Evolutionary conservation across 805 yeast genomes (phyloP).

Genomic region (Suhomyces sp.): DNA sequence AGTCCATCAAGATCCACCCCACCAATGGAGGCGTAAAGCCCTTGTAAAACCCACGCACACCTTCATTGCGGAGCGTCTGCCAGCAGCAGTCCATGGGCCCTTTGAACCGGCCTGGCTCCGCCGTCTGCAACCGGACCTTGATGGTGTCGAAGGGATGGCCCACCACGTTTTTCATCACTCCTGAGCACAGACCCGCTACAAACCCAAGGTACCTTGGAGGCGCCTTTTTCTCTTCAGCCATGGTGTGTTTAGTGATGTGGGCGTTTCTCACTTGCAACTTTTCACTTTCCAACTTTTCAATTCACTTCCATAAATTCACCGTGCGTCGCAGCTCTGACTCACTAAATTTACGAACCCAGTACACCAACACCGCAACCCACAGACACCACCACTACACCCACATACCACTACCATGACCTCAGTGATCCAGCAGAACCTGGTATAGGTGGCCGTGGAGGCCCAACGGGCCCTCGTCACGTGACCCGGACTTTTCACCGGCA

Average conservation of each 20-base stretch:
- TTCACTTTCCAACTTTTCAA: background rate
- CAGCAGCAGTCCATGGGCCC: constrained; percentile 81
- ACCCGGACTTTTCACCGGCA: no score
- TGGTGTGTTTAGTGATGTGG: background rate
- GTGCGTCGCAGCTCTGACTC: background rate
- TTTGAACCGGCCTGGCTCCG: constrained; percentile 55
- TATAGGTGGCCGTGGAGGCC: no score
- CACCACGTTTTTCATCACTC: constrained; percentile 81
- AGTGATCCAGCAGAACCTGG: no score
- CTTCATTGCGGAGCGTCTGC: constrained; percentile 72
- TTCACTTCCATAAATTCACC: no score
- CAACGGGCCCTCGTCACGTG: no score
- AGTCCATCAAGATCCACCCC: constrained; percentile 94
- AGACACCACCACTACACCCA: background rate
- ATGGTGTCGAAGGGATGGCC: constrained; percentile 94
- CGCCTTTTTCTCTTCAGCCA: constrained; percentile 4
- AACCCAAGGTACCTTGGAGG: constrained; percentile 68
- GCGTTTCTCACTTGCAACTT: no score
- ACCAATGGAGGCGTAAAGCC: constrained; percentile 92
- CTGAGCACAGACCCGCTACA: constrained; percentile 85
- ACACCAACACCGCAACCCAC: background rate
- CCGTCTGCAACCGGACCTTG: constrained; percentile 79
- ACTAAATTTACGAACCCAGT: background rate
- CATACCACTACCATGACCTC: no score
- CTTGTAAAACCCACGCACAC: constrained; percentile 74